Conservation (phyloP, 768 basidiomycete genomes). For the Auriscalpium microsporum region DNA sequence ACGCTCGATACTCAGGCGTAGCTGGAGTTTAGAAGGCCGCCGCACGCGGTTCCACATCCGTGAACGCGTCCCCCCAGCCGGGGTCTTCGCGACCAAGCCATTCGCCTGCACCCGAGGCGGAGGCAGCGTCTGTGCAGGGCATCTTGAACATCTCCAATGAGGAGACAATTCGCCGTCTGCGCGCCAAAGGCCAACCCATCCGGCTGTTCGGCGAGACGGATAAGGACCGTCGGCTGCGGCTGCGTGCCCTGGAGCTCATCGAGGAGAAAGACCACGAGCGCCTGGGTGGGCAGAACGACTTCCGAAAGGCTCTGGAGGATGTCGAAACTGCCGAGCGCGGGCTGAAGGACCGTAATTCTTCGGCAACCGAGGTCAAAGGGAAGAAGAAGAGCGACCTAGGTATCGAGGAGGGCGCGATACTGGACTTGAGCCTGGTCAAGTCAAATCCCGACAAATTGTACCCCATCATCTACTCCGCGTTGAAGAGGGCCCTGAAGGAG, state of each 20-base stretch:
- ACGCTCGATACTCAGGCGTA: slow-evolving; percentile 5
- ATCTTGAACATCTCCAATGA: slow-evolving; percentile 88
- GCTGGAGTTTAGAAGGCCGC: slow-evolving; percentile 14
- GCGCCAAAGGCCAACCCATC: slow-evolving; percentile 89
- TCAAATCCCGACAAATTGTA: slow-evolving; percentile 92
- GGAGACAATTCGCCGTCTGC: slow-evolving; percentile 82
- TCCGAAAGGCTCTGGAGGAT: slow-evolving; percentile 82
- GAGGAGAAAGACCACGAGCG: slow-evolving; percentile 81
- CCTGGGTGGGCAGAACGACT: slow-evolving; percentile 88
- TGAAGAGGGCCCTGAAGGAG: slow-evolving; percentile 88
- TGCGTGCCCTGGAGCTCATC: slow-evolving; percentile 90
- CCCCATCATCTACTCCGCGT: slow-evolving; percentile 91
- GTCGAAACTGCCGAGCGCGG: slow-evolving; percentile 73
- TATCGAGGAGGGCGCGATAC: slow-evolving; percentile 33
- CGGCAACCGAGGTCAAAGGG: slow-evolving; percentile 37
- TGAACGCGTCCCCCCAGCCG: slow-evolving; percentile 18
- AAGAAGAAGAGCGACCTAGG: slow-evolving; percentile 51
- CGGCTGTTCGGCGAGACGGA: slow-evolving; percentile 92
- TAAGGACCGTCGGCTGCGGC: slow-evolving; percentile 81
- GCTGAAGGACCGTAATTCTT: slow-evolving; percentile 42
- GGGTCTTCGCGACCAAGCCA: slow-evolving; percentile 11
- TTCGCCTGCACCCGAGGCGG: slow-evolving; percentile 38
- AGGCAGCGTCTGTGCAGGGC: slow-evolving; percentile 22
- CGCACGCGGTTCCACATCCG: slow-evolving; percentile 4
- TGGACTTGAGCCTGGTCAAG: slow-evolving; percentile 80